These are phyloP conservation scores for Pseudotsuga menziesii DNA, from an alignment of 75 land plant genomes.

Conservation along the genomic window DNA sequence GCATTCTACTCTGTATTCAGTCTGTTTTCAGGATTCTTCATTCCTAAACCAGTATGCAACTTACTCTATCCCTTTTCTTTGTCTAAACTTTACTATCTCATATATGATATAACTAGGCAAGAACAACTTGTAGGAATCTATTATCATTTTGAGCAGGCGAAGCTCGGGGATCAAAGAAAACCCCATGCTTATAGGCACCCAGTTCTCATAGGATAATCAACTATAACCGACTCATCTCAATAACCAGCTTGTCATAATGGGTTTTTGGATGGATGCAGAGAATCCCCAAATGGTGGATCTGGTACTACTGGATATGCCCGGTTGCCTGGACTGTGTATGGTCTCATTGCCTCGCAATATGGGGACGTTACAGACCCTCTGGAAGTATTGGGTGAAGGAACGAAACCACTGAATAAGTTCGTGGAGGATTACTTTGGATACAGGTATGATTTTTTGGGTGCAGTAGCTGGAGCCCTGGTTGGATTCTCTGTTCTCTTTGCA, in stretches of 20 bases:
- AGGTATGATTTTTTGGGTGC: constrained; percentile 45
- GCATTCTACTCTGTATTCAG: constrained; percentile 43
- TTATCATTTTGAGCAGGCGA: too few species aligned
- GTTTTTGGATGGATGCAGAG: constrained; percentile 40
- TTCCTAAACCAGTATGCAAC: constrained; percentile 27
- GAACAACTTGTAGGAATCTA: not conserved
- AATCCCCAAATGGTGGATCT: constrained; percentile 93
- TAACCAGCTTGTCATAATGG: not conserved
- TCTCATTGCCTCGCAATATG: constrained; percentile 65
- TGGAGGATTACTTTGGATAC: constrained; percentile 50
- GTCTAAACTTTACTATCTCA: too few species aligned
- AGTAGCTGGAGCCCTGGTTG: constrained; percentile 59
- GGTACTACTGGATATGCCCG: constrained; percentile 95
- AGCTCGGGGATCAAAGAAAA: not conserved
- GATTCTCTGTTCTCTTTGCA: constrained; percentile 69
- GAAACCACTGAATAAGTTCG: constrained; percentile 32
- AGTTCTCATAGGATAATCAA: not conserved
- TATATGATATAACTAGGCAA: not conserved
- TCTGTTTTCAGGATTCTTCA: constrained; percentile 65
- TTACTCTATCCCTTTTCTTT: not conserved
- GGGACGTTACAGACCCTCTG: constrained; percentile 45
- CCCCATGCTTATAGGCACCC: not conserved
- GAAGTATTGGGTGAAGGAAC: constrained; percentile 25
- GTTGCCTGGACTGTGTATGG: constrained; percentile 91
- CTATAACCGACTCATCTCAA: too few species aligned